Evolutionary conservation across 805 yeast genomes (phyloP), one percentile per base, ranked within the genome.

Genomic region (Clavispora asparagi): DNA sequence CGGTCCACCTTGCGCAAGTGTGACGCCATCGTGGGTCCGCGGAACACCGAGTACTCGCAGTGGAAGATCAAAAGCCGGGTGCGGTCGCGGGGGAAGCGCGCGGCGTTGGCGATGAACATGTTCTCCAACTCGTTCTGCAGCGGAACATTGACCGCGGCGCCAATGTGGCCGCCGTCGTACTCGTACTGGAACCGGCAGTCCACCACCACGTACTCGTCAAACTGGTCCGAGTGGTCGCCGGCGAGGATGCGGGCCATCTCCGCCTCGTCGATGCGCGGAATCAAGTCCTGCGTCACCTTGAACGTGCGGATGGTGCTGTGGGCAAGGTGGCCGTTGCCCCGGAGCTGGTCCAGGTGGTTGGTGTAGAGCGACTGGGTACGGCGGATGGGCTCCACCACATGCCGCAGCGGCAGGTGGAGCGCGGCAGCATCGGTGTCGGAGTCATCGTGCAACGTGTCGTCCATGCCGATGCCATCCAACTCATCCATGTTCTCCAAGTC

Each of bases 151-250:
- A 87, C 56, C 7, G 98, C 95, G 40, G 85, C 83, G 40, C 75
- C 78, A 40, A 94, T 88, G 64, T 94, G 99, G 27, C 99, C 99
- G 29, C 98, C 98, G 36, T 79, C 73, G 63, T 72, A 94, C 65
- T 94, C 99, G 68, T 92, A 92, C 56, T 83, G 88, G 61, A 94
- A 94, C 44, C 99, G 79, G 61, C 98, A 90, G 67, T 94, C 99
- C 9, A 94, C 71, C 14, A 94, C 70, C 7, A 78, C 55, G 36
- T 77, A 67, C 30, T 79, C 78, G 49, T 81, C 81, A 57, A 82
- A 89, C 42, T 67, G 68, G 19, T 73, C 63, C 13, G 64, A 52
- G 54, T 70, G 69, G 13, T 64, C 57, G 40, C 88, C 87, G 46
- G 76, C 78, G 47, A 87, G 63, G 40, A 85, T 76, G 41, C 71